Percentiles rank a stretch among this genome's conserved stretches.
Conservation (phyloP, 176 grass and related monocot genomes). For the Oryza rufipogon region DNA sequence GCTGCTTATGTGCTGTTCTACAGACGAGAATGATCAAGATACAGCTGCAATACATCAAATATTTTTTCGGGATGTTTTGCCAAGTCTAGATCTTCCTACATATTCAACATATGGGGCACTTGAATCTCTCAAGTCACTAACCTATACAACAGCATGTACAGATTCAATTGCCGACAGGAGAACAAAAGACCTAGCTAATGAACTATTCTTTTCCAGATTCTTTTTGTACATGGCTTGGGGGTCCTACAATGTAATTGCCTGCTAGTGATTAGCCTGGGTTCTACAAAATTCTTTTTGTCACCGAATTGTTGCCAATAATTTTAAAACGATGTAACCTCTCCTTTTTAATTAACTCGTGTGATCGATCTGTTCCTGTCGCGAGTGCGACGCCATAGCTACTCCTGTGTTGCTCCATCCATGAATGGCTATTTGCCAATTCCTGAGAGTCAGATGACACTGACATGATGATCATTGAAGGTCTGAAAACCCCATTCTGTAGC, state of each 20-base stretch:
- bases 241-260: conserved; percentile 23
- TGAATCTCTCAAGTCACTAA: conserved; percentile 54
- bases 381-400: conserved; percentile 23
- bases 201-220: conserved; percentile 42
- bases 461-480: conserved; percentile 23
- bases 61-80: too few species aligned
- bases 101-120: conserved; percentile 29
- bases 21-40: conserved; percentile 45
- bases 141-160: conserved; percentile 49
- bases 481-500: background rate
- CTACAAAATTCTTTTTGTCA: conserved; percentile 40
- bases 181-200: conserved; percentile 33
- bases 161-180: conserved; percentile 56
- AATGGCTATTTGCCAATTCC: background rate
- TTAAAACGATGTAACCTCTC: conserved; percentile 37
- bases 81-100: conserved; percentile 16
- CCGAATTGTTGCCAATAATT: conserved; percentile 3
- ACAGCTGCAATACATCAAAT: too few species aligned
- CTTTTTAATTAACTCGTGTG: conserved; percentile 36
- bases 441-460: conserved; percentile 32
- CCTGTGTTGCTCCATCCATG: conserved; percentile 16
- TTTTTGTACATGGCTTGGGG: conserved; percentile 38
- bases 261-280: conserved; percentile 11
- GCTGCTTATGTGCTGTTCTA: conserved; percentile 96
- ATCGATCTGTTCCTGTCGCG: conserved; percentile 35